Conservation (phyloP, 352 stramenopile genomes). For the Globisporangium nodosum region DNA sequence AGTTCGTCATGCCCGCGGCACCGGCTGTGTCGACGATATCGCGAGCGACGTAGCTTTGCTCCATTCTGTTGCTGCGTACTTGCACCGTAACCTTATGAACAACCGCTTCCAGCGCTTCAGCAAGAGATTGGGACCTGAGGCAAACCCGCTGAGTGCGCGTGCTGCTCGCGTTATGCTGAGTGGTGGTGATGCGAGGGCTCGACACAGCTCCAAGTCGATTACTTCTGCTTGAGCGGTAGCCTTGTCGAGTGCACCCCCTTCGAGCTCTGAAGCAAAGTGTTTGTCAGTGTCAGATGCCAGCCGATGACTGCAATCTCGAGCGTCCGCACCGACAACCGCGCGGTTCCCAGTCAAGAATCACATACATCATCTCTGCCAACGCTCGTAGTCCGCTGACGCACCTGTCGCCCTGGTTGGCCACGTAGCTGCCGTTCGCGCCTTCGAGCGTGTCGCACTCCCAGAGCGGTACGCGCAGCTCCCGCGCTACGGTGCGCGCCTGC, state of each 20-base stretch:
- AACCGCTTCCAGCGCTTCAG: too few relatives aligned
- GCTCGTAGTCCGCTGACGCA: conserved; percentile 1
- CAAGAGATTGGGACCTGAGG: too few relatives aligned
- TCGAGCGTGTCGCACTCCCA: conserved; percentile 87
- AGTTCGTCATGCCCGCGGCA: conserved; percentile 5
- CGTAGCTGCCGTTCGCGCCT: conserved; percentile 80
- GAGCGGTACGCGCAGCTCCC: conserved; percentile 85
- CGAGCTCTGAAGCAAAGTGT: conserved; percentile 28
- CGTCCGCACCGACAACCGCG: conserved; percentile 47
- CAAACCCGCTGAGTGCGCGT: too few relatives aligned
- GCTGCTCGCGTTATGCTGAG: neutral
- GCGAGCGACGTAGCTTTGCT: conserved; percentile 2
- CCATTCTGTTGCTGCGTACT: too few relatives aligned
- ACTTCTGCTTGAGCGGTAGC: conserved; percentile 19
- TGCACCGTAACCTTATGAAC: too few relatives aligned
- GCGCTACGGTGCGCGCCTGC: conserved; percentile 83
- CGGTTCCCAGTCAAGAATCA: conserved; percentile 65
- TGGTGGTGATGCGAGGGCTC: conserved; percentile 4
- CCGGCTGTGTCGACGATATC: conserved; percentile 1
- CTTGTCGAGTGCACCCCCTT: conserved; percentile 23
- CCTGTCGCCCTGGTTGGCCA: conserved; percentile 91
- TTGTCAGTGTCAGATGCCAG: neutral
- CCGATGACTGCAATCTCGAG: neutral
- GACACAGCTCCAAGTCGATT: conserved; percentile 28
- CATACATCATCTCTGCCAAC: too few relatives aligned